Percentiles rank a stretch among this genome's conserved stretches.
These are phyloP conservation scores for Gossypium rotundifolium DNA, from an alignment of 345 rosid species.

Conservation along the genomic window DNA sequence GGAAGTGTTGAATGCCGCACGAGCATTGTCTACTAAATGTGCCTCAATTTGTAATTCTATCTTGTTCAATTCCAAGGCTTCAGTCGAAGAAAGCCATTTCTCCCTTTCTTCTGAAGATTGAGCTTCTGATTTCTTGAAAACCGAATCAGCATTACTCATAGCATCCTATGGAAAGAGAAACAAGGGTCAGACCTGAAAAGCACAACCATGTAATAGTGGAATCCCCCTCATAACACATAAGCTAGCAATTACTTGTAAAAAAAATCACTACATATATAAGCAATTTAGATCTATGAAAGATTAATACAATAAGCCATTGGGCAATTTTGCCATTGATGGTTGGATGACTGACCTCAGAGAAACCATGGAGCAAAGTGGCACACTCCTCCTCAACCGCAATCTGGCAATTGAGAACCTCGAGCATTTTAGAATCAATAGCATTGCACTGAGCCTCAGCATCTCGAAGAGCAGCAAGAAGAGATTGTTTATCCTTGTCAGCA, in stretches of 20 bases:
- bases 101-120: conserved; percentile 42
- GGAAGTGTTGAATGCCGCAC: conserved; percentile 32
- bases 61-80: conserved; percentile 53
- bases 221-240: not conserved
- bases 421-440: conserved; percentile 57
- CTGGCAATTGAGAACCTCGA: conserved; percentile 48
- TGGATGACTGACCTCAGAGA: conserved; percentile 42
- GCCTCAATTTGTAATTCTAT: conserved; percentile 63
- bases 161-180: conserved; percentile 47
- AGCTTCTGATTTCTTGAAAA: conserved; percentile 39
- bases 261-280: not conserved
- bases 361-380: conserved; percentile 48
- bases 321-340: not conserved
- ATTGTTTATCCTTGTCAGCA: conserved; percentile 44
- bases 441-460: conserved; percentile 60
- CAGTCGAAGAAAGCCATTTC: conserved; percentile 55
- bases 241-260: not conserved
- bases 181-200: not conserved
- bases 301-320: not conserved
- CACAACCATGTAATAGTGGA: not conserved
- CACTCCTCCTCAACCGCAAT: conserved; percentile 70
- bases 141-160: conserved; percentile 37
- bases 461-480: conserved; percentile 41
- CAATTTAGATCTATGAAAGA: not conserved
- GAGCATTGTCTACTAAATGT: conserved; percentile 49